Conservation (phyloP, 305 asterid genomes). For the Fraxinus dipetala region DNA sequence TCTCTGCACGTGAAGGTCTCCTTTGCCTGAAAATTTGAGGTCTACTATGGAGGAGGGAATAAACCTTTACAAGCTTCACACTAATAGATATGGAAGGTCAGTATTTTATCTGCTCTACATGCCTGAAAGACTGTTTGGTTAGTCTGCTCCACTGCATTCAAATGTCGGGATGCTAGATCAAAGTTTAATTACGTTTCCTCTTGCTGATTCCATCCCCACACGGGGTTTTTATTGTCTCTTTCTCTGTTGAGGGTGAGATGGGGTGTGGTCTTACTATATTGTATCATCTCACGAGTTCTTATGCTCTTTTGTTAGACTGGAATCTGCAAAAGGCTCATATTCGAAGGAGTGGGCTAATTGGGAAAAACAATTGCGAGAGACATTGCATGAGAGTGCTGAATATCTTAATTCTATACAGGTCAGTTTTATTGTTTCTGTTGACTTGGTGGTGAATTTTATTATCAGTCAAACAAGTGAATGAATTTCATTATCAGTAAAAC, state of each 20-base stretch:
- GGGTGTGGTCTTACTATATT: conserved; percentile 7
- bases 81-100: conserved; percentile 69
- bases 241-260: conserved; percentile 2
- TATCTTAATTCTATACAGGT: conserved; percentile 88
- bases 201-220: not conserved
- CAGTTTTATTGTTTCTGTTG: conserved; percentile 18
- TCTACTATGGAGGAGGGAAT: conserved; percentile 83
- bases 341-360: conserved; percentile 75
- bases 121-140: conserved; percentile 6
- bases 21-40: conserved; percentile 67
- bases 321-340: conserved; percentile 77
- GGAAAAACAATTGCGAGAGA: conserved; percentile 77
- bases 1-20: conserved; percentile 55
- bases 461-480: not conserved
- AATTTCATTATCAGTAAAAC: not conserved
- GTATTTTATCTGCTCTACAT: conserved; percentile 15
- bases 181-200: not conserved
- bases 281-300: not conserved
- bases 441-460: not conserved
- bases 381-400: conserved; percentile 55
- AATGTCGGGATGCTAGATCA: not conserved
- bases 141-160: not conserved
- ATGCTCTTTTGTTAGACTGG: conserved; percentile 51
- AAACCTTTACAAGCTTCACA: conserved; percentile 69
- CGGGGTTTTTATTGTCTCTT: not conserved